phyloP scores from a whole-genome alignment of 495 filamentous ascomycete species.

The Trichoderma orchidacearum region DNA sequence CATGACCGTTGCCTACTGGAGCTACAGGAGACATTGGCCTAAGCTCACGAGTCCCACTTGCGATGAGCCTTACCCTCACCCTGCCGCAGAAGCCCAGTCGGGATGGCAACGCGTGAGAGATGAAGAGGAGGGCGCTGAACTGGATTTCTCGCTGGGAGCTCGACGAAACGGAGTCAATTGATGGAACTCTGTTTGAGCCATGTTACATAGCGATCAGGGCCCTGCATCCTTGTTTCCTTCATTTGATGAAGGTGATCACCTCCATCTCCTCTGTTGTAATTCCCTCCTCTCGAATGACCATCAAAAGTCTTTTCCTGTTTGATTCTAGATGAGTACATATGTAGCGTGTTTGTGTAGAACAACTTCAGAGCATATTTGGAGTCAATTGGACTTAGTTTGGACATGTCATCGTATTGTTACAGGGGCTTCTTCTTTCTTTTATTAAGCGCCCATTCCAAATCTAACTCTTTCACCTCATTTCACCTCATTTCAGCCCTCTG shows the following conservation, averaged over 20 bases:
- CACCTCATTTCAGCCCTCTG: background rate
- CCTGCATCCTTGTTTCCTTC: no score
- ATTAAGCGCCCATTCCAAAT: background rate
- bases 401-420: background rate
- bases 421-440: background rate
- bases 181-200: background rate
- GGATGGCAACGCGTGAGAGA: slow-evolving; percentile 17
- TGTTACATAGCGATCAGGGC: background rate
- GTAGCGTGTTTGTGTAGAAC: background rate
- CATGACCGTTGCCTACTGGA: slow-evolving; percentile 61
- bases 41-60: slow-evolving; percentile 30
- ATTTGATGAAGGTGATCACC: no score
- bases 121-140: slow-evolving; percentile 15
- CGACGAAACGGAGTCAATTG: background rate
- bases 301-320: no score
- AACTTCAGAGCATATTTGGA: background rate
- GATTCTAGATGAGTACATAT: no score
- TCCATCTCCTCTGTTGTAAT: no score
- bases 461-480: background rate
- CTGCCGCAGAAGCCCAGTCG: slow-evolving; percentile 7
- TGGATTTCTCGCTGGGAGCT: background rate
- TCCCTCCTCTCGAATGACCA: no score
- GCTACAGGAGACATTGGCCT: slow-evolving; percentile 58
- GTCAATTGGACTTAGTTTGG: background rate
- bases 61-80: slow-evolving; percentile 32